Conservation (phyloP, 2,329 filamentous ascomycete species). For the Xylariales sp. region DNA sequence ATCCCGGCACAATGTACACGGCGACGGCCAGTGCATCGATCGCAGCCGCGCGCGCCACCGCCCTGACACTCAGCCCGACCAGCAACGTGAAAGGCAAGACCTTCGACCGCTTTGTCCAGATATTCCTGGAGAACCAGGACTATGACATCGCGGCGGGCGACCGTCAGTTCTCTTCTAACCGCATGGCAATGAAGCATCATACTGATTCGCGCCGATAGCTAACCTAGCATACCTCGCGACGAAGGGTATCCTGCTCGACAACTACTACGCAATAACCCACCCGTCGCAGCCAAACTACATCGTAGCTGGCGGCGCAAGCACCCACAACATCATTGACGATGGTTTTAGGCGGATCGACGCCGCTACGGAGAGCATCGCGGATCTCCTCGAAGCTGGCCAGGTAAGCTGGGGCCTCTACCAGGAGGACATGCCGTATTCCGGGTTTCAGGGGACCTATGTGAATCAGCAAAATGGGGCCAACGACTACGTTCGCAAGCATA, state of each 20-base stretch:
- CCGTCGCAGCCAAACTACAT: conserved; percentile 72
- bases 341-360: conserved; percentile 57
- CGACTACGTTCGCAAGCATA: conserved; percentile 75
- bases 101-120: conserved; percentile 70
- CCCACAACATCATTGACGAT: conserved; percentile 67
- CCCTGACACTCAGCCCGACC: conserved; percentile 57
- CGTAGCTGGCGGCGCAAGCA: conserved; percentile 66
- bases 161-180: conserved; percentile 42
- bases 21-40: conserved; percentile 38
- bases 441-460: conserved; percentile 61
- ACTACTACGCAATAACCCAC: conserved; percentile 66
- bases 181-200: neutral
- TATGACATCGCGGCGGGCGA: conserved; percentile 64
- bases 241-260: conserved; percentile 66
- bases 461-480: conserved; percentile 67
- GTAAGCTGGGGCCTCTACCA: conserved; percentile 65
- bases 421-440: conserved; percentile 63
- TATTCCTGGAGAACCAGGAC: conserved; percentile 72
- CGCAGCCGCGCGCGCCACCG: conserved; percentile 53
- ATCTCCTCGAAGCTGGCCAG: conserved; percentile 59
- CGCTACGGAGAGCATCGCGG: conserved; percentile 60
- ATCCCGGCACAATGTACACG: conserved; percentile 39
- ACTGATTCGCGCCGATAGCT: conserved; percentile 38
- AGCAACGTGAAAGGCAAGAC: conserved; percentile 64
- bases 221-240: conserved; percentile 62